Evolutionary conservation across 179 eudicot species (phyloP).

Genomic region (Corrigiola litoralis): DNA sequence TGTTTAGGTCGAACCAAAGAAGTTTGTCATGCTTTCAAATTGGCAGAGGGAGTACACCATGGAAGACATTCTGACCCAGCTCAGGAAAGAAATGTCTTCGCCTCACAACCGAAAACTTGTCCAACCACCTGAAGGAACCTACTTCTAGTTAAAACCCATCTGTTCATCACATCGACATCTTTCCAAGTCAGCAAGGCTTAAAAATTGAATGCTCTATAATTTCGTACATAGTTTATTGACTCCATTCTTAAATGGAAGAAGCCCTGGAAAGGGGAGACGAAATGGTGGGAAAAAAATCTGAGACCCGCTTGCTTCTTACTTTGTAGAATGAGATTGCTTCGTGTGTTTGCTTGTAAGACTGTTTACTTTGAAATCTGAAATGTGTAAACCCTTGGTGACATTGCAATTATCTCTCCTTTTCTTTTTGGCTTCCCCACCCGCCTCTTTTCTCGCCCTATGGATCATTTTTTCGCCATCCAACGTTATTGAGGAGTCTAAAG

Average conservation of each 20-base stretch:
- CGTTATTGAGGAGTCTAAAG: too few relatives aligned
- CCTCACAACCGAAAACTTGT: slow-evolving; percentile 84
- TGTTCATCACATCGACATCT: background rate
- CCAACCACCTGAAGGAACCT: slow-evolving; percentile 89
- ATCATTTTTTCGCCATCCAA: too few relatives aligned
- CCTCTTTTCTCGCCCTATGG: too few relatives aligned
- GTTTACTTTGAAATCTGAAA: slow-evolving; percentile 7
- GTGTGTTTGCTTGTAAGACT: slow-evolving; percentile 18
- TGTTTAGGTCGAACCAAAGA: slow-evolving; percentile 69
- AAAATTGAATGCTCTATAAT: slow-evolving; percentile 9
- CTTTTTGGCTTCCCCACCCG: too few relatives aligned
- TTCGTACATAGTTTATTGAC: slow-evolving; percentile 16
- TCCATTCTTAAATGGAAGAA: slow-evolving; percentile 16
- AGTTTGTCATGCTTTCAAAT: slow-evolving; percentile 61
- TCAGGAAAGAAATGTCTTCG: slow-evolving; percentile 86
- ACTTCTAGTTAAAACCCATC: slow-evolving; percentile 31
- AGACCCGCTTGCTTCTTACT: slow-evolving; percentile 10
- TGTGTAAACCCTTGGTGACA: slow-evolving; percentile 4
- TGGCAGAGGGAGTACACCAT: slow-evolving; percentile 87
- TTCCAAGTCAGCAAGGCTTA: slow-evolving; percentile 12
- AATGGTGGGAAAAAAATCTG: background rate
- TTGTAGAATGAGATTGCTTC: slow-evolving; percentile 14
- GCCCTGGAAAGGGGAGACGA: background rate
- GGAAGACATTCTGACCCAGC: slow-evolving; percentile 81
- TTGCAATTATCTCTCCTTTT: background rate